Conservation (phyloP, 1,284 basidiomycete species). For the Phellinidium pouzarii region DNA sequence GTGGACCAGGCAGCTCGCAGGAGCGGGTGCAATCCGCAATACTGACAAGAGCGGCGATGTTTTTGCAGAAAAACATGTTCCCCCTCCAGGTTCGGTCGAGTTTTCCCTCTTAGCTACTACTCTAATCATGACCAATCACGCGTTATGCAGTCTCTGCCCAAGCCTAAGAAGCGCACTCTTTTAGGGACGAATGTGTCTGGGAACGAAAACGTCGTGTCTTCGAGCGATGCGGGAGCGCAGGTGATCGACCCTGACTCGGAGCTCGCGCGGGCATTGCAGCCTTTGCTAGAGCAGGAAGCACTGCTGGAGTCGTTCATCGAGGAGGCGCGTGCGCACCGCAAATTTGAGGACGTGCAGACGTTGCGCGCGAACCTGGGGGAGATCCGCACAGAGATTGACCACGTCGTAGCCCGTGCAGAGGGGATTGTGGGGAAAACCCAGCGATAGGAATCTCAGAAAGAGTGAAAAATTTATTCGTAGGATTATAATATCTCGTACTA, state of each 20-base stretch:
- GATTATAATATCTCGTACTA: neutral
- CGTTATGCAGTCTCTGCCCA: conserved; percentile 51
- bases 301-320: conserved; percentile 77
- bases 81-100: conserved; percentile 55
- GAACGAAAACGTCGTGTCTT: conserved; percentile 23
- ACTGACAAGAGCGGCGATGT: conserved; percentile 67
- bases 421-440: neutral
- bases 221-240: conserved; percentile 24
- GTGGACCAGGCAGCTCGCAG: conserved; percentile 63
- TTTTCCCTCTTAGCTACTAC: neutral
- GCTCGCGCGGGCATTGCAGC: conserved; percentile 68
- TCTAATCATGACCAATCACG: neutral
- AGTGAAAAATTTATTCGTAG: too few species aligned
- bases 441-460: too few species aligned
- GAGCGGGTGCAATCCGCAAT: conserved; percentile 82
- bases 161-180: conserved; percentile 37
- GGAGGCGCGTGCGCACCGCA: conserved; percentile 76
- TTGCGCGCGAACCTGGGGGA: conserved; percentile 70
- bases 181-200: conserved; percentile 19
- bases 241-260: conserved; percentile 59
- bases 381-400: conserved; percentile 74
- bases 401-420: conserved; percentile 43
- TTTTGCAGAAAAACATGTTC: conserved; percentile 87
- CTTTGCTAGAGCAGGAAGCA: conserved; percentile 85
- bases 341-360: conserved; percentile 85